A percentile compares a stretch with the other conserved stretches of the same genome.
Conservation (phyloP, 139 green algal genomes). For the Tetraselmis chui region DNA sequence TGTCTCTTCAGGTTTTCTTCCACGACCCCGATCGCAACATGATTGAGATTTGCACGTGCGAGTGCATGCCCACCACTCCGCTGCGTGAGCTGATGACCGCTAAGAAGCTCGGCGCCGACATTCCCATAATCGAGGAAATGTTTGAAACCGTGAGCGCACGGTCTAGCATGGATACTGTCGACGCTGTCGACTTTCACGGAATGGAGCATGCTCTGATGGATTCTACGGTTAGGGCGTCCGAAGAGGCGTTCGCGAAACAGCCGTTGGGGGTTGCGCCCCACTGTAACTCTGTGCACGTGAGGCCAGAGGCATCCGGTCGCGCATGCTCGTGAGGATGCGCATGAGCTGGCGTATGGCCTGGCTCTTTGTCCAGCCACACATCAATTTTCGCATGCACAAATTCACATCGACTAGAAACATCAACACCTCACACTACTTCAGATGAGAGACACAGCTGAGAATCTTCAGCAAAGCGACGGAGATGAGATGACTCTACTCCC, state of each 20-base stretch:
- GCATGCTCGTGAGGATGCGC: too few species aligned
- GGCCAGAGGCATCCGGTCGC: too few species aligned
- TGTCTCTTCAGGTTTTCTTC: conserved; percentile 6
- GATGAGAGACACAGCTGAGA: too few species aligned
- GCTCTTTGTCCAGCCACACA: too few species aligned
- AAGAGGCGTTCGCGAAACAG: not conserved
- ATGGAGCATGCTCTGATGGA: too few species aligned
- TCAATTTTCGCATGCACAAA: too few species aligned
- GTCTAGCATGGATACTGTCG: not conserved
- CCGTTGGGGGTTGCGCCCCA: not conserved
- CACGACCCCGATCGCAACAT: conserved; percentile 8
- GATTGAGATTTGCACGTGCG: conserved; percentile 10
- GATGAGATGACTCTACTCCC: not conserved
- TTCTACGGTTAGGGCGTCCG: not conserved
- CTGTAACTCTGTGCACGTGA: not conserved
- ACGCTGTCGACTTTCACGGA: too few species aligned
- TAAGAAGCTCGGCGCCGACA: not conserved
- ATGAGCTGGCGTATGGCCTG: too few species aligned
- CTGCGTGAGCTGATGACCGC: not conserved
- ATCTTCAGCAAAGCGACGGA: not conserved
- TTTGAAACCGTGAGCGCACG: not conserved
- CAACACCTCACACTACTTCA: too few species aligned
- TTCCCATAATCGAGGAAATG: not conserved
- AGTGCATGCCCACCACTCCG: conserved; percentile 1
- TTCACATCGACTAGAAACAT: too few species aligned